Percentiles rank a stretch among this genome's conserved stretches.
Evolutionary conservation across 148 eudicot genomes (phyloP).

Genomic region (Cornus controversa): DNA sequence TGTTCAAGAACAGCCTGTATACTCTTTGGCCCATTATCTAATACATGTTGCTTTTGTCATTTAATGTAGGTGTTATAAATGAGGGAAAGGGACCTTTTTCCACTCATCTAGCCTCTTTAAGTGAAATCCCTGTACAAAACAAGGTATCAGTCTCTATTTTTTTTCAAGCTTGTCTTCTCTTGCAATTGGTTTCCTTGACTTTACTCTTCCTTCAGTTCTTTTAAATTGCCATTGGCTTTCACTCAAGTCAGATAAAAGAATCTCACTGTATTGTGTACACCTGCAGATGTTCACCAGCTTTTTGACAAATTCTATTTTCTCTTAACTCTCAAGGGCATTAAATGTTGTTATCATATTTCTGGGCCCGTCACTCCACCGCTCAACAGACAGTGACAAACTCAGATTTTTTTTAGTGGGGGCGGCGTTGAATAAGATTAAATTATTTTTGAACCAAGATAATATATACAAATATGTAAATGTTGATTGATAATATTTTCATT

Average conservation of each 20-base stretch:
- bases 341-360: too few species aligned
- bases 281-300: background rate
- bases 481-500: too few species aligned
- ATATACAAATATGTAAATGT: too few species aligned
- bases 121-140: slow-evolving; percentile 16
- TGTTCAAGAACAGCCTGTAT: background rate
- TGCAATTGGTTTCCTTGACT: slow-evolving; percentile 1
- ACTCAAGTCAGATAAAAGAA: background rate
- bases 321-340: background rate
- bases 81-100: slow-evolving; percentile 15
- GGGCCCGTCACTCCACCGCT: too few species aligned
- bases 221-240: background rate
- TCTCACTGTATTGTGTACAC: background rate
- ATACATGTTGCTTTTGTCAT: slow-evolving; percentile 18
- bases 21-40: slow-evolving; percentile 7
- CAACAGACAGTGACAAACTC: too few species aligned
- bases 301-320: background rate
- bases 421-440: too few species aligned
- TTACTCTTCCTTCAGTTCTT: background rate
- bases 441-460: too few species aligned
- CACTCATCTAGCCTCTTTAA: slow-evolving; percentile 12
- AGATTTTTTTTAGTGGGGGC: too few species aligned
- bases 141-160: slow-evolving; percentile 33
- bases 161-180: background rate
- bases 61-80: slow-evolving; percentile 21